Evolutionary conservation across 805 yeast species (phyloP), one percentile per base, ranked within the genome.

Genomic region (Candida ficus): DNA sequence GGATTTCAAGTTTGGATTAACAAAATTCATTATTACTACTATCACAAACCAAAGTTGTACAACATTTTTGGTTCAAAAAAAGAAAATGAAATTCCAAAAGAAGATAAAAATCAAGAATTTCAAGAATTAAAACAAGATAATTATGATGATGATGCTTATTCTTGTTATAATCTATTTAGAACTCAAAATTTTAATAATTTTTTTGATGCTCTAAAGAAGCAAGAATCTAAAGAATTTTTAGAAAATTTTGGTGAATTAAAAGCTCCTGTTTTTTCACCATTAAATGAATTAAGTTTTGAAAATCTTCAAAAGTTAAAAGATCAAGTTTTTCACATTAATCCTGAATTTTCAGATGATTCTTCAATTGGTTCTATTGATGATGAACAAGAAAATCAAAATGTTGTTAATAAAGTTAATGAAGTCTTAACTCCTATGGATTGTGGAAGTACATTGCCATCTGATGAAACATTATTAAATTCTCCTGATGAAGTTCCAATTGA

Each of bases 161-260:
- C 48, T 7, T 48, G 52, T 38, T 48, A 48, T 26, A 45, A 48
- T 21, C 45, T 44, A n/a, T 48, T 35, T 29, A 42, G 41, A 29
- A 48, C 52, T 4, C 25, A 38, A 17, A 35, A 47, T 20, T 44
- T 46, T 25, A 30, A 22, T 11, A 28, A 16, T 1, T 32, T 32
- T 18, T 48, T 42, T 30, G 45, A 48, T 7, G 22, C 26, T 4
- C 29, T 40, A 20, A 29, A 35, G 6, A 10, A 19, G 5, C 22
- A 26, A 26, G 13, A 29, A 9, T n/a, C 5, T 6, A 20, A 32
- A 25, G 5, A 14, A 14, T 6, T 13, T 18, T 6, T n/a, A n/a
- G 11, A 7, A 13, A 12, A 19, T 7, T 3, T 10, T n/a, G 30
- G 18, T 13, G 34, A 41, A 7, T 18, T 42, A 25, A 13, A 38